Percentiles rank a stretch among this genome's conserved stretches.
phyloP scores from a whole-genome alignment of 257 asterid genomes.

The Jaltomata sinuosa region DNA sequence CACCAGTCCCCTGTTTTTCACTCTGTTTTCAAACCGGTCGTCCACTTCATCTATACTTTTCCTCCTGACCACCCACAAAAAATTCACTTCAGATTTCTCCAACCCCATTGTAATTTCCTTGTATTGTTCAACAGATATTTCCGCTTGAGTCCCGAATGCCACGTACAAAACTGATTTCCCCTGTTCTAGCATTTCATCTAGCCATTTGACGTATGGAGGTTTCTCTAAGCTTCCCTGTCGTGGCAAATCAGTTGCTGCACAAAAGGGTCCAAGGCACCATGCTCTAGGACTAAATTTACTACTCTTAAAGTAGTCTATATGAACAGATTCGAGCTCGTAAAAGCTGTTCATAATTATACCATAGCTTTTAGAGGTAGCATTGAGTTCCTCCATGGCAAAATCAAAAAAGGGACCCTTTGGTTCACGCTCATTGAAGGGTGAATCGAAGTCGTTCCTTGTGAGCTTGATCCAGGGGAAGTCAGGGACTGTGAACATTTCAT shows the following conservation, averaged over 20 bases:
- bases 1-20: conserved; percentile 33
- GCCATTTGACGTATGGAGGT: conserved; percentile 48
- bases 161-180: conserved; percentile 37
- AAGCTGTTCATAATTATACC: conserved; percentile 48
- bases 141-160: conserved; percentile 76
- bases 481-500: conserved; percentile 28
- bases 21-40: conserved; percentile 20
- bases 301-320: conserved; percentile 15
- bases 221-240: neutral
- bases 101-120: conserved; percentile 41
- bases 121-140: conserved; percentile 32
- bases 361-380: conserved; percentile 22
- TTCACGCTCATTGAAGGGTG: conserved; percentile 12
- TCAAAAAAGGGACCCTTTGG: conserved; percentile 31
- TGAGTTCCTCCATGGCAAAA: neutral
- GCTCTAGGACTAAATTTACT: neutral
- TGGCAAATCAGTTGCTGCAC: conserved; percentile 19
- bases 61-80: conserved; percentile 51
- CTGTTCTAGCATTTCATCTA: conserved; percentile 25
- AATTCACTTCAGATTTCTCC: conserved; percentile 33
- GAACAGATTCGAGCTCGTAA: conserved; percentile 39
- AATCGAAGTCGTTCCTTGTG: conserved; percentile 39
- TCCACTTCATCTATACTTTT: neutral
- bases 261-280: conserved; percentile 53
- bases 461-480: conserved; percentile 41